Evolutionary conservation across 2,329 filamentous ascomycete genomes (phyloP).

Genomic region (Aspergillus sp.): DNA sequence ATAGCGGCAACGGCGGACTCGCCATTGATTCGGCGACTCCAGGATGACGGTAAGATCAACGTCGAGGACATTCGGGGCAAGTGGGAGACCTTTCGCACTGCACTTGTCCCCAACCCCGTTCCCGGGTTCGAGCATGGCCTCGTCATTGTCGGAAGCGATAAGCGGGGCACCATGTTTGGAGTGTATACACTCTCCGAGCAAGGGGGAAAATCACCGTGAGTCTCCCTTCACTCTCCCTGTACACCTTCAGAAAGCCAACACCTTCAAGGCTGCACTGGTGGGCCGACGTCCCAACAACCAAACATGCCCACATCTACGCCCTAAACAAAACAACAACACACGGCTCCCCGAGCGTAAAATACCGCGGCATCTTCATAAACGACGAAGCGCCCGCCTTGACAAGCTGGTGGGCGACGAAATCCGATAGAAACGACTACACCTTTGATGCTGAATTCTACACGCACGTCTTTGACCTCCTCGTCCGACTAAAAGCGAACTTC

Average conservation of each 20-base stretch:
- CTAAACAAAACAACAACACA: background rate
- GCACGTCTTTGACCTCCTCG: background rate
- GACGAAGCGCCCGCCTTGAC: conserved; percentile 1
- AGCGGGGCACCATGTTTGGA: background rate
- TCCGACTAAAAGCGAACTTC: background rate
- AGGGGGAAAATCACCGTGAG: background rate
- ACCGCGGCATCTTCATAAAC: background rate
- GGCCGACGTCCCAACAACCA: background rate
- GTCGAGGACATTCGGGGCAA: background rate
- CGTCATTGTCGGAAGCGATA: background rate
- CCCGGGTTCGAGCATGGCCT: background rate
- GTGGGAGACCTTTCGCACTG: background rate
- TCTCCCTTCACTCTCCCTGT: background rate
- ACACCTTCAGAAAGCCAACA: background rate
- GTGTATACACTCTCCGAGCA: background rate
- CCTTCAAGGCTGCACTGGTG: background rate
- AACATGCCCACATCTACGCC: background rate
- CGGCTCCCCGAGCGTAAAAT: background rate
- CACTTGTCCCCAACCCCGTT: background rate
- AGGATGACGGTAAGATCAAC: background rate
- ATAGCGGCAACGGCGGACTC: background rate
- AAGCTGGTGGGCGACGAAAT: background rate
- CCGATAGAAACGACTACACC: background rate
- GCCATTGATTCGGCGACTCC: background rate
- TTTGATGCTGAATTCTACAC: background rate